phyloP scores from a whole-genome alignment of 441 rosid genomes.

The Jatropha multifida region DNA sequence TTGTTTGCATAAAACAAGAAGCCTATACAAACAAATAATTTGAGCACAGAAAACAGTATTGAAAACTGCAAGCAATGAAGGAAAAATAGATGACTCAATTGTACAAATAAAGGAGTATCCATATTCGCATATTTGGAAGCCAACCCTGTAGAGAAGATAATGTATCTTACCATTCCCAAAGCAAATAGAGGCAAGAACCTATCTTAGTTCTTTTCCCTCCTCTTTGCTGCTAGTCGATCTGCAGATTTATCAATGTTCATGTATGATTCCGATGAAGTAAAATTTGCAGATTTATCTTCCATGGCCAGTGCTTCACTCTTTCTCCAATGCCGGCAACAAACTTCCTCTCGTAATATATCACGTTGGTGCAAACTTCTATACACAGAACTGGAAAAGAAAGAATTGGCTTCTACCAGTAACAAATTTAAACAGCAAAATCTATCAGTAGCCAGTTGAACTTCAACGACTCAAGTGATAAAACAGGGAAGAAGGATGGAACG shows the following conservation, averaged over 20 bases:
- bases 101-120: conserved; percentile 37
- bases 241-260: conserved; percentile 57
- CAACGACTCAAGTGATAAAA: too few species aligned
- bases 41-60: background rate
- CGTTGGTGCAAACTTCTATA: too few species aligned
- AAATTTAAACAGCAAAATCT: too few species aligned
- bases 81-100: too few species aligned
- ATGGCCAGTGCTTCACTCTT: too few species aligned
- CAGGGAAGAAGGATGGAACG: too few species aligned
- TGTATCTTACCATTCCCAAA: conserved; percentile 74
- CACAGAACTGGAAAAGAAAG: too few species aligned
- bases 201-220: conserved; percentile 49
- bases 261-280: conserved; percentile 9
- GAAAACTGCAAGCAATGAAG: background rate
- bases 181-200: conserved; percentile 68
- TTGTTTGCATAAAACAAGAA: background rate
- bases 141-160: conserved; percentile 80
- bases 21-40: too few species aligned
- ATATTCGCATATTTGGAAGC: conserved; percentile 97
- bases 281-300: background rate
- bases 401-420: too few species aligned
- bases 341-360: too few species aligned
- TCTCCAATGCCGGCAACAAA: too few species aligned
- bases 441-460: too few species aligned
- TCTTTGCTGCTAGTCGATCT: conserved; percentile 36